Conservation (phyloP, 352 stramenopile genomes). For the Pythium brachiatum region DNA sequence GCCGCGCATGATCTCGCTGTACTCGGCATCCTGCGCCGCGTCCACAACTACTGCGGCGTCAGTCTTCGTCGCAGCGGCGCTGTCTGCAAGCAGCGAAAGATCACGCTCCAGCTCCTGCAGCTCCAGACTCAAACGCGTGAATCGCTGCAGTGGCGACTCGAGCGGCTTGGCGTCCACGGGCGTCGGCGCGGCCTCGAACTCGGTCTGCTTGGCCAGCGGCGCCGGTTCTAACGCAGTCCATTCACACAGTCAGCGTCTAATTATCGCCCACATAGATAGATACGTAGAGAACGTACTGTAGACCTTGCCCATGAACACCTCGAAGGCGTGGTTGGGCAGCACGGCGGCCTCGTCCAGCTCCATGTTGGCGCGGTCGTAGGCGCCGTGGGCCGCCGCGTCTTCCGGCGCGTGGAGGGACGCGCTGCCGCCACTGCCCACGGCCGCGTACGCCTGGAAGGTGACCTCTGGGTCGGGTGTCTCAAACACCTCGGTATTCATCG, state of each 20-base stretch:
- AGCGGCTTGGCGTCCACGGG: constrained; percentile 20
- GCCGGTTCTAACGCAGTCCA: constrained; percentile 36
- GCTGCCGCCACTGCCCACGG: constrained; percentile 26
- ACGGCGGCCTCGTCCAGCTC: constrained; percentile 64
- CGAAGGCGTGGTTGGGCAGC: constrained; percentile 53
- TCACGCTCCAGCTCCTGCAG: constrained; percentile 69
- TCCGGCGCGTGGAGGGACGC: constrained; percentile 24
- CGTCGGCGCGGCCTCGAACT: constrained; percentile 40
- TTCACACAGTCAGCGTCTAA: no score
- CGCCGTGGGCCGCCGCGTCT: constrained; percentile 36
- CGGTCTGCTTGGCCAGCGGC: constrained; percentile 35
- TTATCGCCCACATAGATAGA: background rate
- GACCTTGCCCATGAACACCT: constrained; percentile 83
- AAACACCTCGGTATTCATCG: constrained; percentile 72
- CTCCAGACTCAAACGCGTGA: constrained; percentile 66
- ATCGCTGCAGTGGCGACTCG: constrained; percentile 68
- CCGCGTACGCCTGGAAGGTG: constrained; percentile 57
- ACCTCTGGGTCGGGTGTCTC: constrained; percentile 70
- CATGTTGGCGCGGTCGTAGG: constrained; percentile 36
- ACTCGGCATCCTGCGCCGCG: constrained; percentile 62
- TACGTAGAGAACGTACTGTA: constrained; percentile 48
- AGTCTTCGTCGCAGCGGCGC: constrained; percentile 36
- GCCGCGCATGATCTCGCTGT: constrained; percentile 59
- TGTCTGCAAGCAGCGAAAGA: constrained; percentile 46
- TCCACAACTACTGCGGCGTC: constrained; percentile 48